Conservation (phyloP, 2,329 filamentous ascomycete species). For the Aureobasidium sp. region DNA sequence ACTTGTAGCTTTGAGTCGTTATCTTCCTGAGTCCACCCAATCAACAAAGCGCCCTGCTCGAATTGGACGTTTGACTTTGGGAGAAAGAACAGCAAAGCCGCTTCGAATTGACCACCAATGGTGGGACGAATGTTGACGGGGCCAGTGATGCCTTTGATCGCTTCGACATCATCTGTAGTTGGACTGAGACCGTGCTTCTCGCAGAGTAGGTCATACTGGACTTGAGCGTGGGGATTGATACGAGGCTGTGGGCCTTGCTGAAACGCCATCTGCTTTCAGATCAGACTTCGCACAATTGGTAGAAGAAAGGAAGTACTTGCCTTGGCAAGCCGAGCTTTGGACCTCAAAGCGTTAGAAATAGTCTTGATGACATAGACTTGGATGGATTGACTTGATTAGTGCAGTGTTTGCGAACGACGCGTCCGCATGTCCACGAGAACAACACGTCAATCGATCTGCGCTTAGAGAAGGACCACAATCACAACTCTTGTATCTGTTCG, state of each 20-base stretch:
- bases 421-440: background rate
- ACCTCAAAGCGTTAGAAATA: background rate
- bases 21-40: background rate
- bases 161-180: background rate
- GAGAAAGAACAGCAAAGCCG: background rate
- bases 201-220: background rate
- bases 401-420: background rate
- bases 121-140: background rate
- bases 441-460: background rate
- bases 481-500: too few relatives aligned
- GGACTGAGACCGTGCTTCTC: background rate
- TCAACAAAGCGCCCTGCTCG: background rate
- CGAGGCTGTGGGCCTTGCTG: background rate
- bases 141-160: background rate
- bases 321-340: too few relatives aligned
- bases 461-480: background rate
- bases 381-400: background rate
- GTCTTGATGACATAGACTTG: background rate
- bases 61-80: background rate
- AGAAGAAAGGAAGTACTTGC: too few relatives aligned
- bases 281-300: background rate
- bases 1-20: background rate
- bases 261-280: background rate
- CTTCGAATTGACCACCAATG: background rate
- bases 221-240: background rate